These are phyloP conservation scores for Aspergillus pseudoterreus DNA, from an alignment of 2,329 filamentous ascomycete genomes.

Conservation along the genomic window DNA sequence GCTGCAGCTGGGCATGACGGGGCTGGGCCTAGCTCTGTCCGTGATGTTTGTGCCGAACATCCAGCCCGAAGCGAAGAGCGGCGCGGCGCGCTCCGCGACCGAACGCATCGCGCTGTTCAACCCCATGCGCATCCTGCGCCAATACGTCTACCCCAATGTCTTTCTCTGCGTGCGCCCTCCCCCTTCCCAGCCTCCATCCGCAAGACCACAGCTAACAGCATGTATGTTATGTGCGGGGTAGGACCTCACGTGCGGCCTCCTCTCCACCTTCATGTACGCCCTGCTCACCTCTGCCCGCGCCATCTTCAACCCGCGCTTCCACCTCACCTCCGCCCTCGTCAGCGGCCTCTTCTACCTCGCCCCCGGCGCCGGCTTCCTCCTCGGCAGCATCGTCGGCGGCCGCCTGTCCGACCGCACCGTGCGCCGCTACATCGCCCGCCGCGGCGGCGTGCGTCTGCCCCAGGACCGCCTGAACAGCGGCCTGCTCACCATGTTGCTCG, in stretches of 20 bases:
- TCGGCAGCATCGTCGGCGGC: constrained; percentile 67
- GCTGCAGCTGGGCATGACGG: constrained; percentile 68
- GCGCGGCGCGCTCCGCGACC: constrained; percentile 34
- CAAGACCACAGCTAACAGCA: constrained; percentile 1
- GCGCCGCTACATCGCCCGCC: constrained; percentile 58
- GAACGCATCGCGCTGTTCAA: constrained; percentile 48
- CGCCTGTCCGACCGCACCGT: constrained; percentile 65
- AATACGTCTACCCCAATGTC: constrained; percentile 67
- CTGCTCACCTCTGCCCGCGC: constrained; percentile 67
- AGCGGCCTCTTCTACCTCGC: constrained; percentile 72
- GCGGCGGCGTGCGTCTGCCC: constrained; percentile 57
- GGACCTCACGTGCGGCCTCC: constrained; percentile 36
- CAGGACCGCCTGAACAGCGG: constrained; percentile 65
- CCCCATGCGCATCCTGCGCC: constrained; percentile 56
- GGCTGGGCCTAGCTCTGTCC: constrained; percentile 55
- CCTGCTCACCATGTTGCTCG: constrained; percentile 53
- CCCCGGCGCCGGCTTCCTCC: constrained; percentile 65
- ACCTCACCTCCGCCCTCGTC: constrained; percentile 62
- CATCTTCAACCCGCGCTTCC: constrained; percentile 69
- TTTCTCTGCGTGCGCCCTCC: constrained; percentile 52
- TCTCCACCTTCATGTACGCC: constrained; percentile 72
- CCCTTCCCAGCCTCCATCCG: constrained; percentile 26
- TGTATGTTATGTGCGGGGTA: constrained; percentile 2
- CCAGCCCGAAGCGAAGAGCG: constrained; percentile 40
- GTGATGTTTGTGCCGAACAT: constrained; percentile 66